Base-by-base conservation (phyloP, 148 eudicot species). In the Camellia lanceoleosa region DNA sequence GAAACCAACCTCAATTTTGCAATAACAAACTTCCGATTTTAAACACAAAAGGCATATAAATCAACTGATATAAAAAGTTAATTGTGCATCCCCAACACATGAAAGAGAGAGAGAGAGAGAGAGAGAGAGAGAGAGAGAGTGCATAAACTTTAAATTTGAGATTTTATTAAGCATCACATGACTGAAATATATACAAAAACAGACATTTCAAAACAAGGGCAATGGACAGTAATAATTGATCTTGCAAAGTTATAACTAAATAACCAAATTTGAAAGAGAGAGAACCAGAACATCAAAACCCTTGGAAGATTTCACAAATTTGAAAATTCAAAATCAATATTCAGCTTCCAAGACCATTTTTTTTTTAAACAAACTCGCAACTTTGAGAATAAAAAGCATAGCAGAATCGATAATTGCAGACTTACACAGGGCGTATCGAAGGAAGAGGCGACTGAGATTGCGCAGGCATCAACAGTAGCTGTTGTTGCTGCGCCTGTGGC, bases 361-460 rank as follows among this genome's bases (percentile, higher is more conserved):
- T 74, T 19, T 55, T 20, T 74, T 77, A 16, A 61, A 49, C 16
- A 42, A 54, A 63, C 41, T 38, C 5, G 5, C 7, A 66, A 54
- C 11, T 30, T 15, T 46, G 1, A 0, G 44, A 52, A 74, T 74
- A 15, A 16, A 30, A 15, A 38, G 46, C 14, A 23, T 5, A 78
- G 18, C 11, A 42, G 51, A 19, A 54, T 7, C 69, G 7, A 60
- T 18, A 77, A 18, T 58, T 68, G 16, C 12, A 83, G 61, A 70
- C 92, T 88, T 80, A 94, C 98, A 78, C 7, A 15, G 88, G 83
- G 56, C 92, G 83, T 74, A 85, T 80, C 20, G 89, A 72, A 56
- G 91, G 79, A 60, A 80, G 82, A 71, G 90, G 86, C 58, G 82
- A 55, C 73, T 82, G 87, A 68, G 87, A 71, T 64, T 76, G 88